Evolutionary conservation across 139 green algal genomes (phyloP).

Genomic region (Zygnema circumcarinatum): DNA sequence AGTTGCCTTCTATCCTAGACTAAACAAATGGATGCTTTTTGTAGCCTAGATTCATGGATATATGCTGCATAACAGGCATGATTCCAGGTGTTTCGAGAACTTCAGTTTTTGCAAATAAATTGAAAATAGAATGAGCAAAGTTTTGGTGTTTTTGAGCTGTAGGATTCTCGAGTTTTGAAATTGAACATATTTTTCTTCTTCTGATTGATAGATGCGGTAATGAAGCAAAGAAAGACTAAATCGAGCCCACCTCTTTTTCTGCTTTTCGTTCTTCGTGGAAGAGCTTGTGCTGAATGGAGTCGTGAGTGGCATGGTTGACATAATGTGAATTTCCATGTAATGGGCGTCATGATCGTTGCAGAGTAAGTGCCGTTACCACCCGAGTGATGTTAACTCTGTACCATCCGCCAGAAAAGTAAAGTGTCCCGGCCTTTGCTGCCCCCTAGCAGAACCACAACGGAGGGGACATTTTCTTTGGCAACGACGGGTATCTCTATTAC

Average conservation of each 20-base stretch:
- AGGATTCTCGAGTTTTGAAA: no score
- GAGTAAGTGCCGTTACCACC: constrained; percentile 14
- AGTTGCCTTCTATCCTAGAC: constrained; percentile 14
- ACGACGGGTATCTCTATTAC: constrained; percentile 42
- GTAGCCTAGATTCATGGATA: constrained; percentile 20
- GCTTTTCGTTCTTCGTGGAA: no score
- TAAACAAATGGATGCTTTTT: constrained; percentile 31
- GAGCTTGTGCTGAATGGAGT: constrained; percentile 7
- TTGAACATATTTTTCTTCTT: constrained; percentile 33
- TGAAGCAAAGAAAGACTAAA: no score
- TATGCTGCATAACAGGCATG: not conserved
- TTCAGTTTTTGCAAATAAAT: no score
- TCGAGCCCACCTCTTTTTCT: no score
- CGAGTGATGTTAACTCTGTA: not conserved
- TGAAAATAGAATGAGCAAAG: no score
- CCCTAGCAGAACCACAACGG: constrained; percentile 38
- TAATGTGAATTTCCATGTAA: not conserved
- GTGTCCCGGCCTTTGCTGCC: not conserved
- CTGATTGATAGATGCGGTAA: no score
- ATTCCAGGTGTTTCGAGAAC: no score
- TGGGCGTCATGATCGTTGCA: constrained; percentile 12
- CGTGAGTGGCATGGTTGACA: not conserved
- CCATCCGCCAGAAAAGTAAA: not conserved
- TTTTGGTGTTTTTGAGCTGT: no score
- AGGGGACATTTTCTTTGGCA: constrained; percentile 38